Evolutionary conservation across 2,329 filamentous ascomycete species (phyloP).

Genomic region (Stagonosporopsis chrysanthemi): DNA sequence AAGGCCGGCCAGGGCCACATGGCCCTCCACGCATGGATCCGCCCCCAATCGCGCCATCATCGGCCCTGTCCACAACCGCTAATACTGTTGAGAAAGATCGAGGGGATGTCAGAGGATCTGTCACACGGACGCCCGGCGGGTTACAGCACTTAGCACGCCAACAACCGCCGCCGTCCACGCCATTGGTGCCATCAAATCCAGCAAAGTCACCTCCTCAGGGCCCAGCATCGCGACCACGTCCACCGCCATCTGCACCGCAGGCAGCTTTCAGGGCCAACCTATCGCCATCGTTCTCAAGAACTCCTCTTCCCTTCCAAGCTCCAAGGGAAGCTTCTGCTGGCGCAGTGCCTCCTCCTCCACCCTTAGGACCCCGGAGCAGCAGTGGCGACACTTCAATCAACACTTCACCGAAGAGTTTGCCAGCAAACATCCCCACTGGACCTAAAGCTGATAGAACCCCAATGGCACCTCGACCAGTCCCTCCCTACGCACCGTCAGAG

Average conservation of each 20-base stretch:
- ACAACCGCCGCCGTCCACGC: slow-evolving; percentile 16
- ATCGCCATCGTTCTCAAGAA: slow-evolving; percentile 45
- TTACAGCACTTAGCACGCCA: slow-evolving; percentile 20
- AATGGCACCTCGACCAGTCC: slow-evolving; percentile 41
- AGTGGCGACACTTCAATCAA: slow-evolving; percentile 33
- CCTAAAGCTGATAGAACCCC: slow-evolving; percentile 48
- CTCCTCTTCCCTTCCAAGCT: slow-evolving; percentile 34
- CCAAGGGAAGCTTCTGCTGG: slow-evolving; percentile 40
- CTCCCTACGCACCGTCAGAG: slow-evolving; percentile 41
- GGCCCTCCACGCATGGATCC: slow-evolving; percentile 37
- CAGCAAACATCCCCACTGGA: slow-evolving; percentile 51
- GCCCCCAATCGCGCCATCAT: slow-evolving; percentile 25
- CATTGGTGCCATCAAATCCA: slow-evolving; percentile 23
- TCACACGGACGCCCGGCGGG: slow-evolving; percentile 1
- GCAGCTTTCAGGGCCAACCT: slow-evolving; percentile 40
- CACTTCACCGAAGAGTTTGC: slow-evolving; percentile 48
- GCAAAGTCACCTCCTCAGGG: slow-evolving; percentile 43
- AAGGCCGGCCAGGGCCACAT: slow-evolving; percentile 24
- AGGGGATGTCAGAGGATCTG: slow-evolving; percentile 24
- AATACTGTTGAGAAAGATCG: slow-evolving; percentile 21
- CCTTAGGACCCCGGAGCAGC: slow-evolving; percentile 35
- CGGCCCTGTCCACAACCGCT: slow-evolving; percentile 18
- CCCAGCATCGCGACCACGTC: slow-evolving; percentile 36
- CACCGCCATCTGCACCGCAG: slow-evolving; percentile 46
- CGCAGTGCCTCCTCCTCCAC: slow-evolving; percentile 31